A percentile compares a stretch with the other conserved stretches of the same genome.
Evolutionary conservation across 2,329 filamentous ascomycete genomes (phyloP).

Genomic region (Talaromyces islandicus): DNA sequence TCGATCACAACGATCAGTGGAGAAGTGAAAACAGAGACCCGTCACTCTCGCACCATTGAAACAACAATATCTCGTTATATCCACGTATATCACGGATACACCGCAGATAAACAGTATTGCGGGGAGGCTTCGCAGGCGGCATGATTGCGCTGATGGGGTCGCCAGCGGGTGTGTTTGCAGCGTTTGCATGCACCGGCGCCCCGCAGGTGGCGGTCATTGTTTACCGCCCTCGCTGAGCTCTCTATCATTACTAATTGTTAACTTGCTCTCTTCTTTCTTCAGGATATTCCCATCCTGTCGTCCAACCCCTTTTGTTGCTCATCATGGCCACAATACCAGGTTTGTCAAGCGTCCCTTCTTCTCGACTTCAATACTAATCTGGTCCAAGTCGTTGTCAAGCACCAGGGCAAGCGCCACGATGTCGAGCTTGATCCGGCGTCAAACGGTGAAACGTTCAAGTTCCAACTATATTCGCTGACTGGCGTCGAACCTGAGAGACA

Average conservation of each 20-base stretch:
- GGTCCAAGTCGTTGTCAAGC: conserved; percentile 75
- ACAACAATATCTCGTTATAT: background rate
- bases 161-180: conserved; percentile 19
- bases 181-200: conserved; percentile 22
- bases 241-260: background rate
- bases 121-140: conserved; percentile 4
- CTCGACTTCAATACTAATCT: conserved; percentile 15
- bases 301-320: background rate
- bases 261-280: background rate
- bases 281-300: background rate
- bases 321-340: conserved; percentile 53
- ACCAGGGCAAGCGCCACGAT: conserved; percentile 91
- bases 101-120: background rate
- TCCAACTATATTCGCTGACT: conserved; percentile 89
- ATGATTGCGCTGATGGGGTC: background rate
- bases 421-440: conserved; percentile 81
- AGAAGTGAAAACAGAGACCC: background rate
- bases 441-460: conserved; percentile 89
- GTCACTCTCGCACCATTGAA: background rate
- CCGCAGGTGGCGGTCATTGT: conserved; percentile 10
- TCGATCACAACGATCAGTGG: background rate
- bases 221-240: conserved; percentile 5
- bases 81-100: background rate
- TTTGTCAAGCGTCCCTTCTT: conserved; percentile 18
- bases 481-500: conserved; percentile 94